phyloP scores from a whole-genome alignment of 371 early-diverging fungal genomes.

The Umbelopsis sp. region DNA sequence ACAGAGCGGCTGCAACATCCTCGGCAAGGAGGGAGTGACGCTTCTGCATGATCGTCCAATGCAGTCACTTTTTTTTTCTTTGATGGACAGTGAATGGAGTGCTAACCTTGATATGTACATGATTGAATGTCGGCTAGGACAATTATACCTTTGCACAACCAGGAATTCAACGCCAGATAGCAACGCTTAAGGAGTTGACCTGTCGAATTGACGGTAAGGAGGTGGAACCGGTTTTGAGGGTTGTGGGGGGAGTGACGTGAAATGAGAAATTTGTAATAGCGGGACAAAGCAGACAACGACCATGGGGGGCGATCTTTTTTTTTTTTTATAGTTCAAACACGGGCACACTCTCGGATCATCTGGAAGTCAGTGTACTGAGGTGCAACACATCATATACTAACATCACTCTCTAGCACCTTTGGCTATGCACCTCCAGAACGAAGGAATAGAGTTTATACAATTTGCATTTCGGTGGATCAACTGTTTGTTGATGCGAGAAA shows the following conservation, averaged over 20 bases:
- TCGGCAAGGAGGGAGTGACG: neutral
- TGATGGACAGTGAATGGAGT: constrained; percentile 14
- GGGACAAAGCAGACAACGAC: neutral
- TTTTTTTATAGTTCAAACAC: neutral
- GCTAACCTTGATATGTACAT: neutral
- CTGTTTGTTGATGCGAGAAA: constrained; percentile 97
- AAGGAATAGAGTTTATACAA: constrained; percentile 96
- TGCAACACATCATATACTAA: neutral
- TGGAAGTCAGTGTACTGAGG: neutral
- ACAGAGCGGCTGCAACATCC: neutral
- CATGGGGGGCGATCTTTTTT: neutral
- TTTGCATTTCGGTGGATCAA: constrained; percentile 99
- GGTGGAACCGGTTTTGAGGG: constrained; percentile 10
- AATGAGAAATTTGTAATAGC: neutral
- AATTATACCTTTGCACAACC: constrained; percentile 97
- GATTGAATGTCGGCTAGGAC: constrained; percentile 53
- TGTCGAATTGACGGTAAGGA: constrained; percentile 84
- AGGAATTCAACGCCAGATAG: constrained; percentile 93
- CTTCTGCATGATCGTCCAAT: neutral
- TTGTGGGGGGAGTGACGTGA: neutral
- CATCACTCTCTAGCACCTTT: constrained; percentile 60
- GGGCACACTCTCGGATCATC: neutral
- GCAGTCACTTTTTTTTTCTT: constrained; percentile 1
- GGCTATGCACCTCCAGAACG: constrained; percentile 78
- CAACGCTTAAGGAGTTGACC: constrained; percentile 85